Evolutionary conservation across 345 rosid species (phyloP), one percentile per base, ranked within the genome.

Genomic region (Hibiscus mutabilis): DNA sequence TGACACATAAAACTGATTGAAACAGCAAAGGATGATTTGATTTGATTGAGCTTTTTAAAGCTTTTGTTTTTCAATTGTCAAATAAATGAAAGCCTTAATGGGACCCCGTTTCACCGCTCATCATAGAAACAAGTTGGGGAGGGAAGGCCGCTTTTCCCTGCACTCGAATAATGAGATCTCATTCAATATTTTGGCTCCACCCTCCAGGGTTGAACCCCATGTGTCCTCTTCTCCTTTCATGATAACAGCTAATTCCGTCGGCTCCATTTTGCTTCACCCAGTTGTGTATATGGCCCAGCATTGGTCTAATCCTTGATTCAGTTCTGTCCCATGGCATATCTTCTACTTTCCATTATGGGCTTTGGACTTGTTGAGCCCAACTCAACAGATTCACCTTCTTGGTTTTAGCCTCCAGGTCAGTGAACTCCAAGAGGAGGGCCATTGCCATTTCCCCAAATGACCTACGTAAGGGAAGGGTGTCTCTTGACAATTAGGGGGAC

Each of bases 31-130:
- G 44, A 7, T 37, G 42, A 8, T 37, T 37, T 19, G 71, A 46
- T 69, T 73, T 68, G 76, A 68, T 77, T 61, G 74, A 51, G 59
- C 52, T 61, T 66, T 60, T 73, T 31, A 61, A 22, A 62, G 22
- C 25, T 60, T 22, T 19, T 53, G 77, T 51, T 74, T 71, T 60
- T 72, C 70, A 67, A 71, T 73, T 71, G 61, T 68, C 70, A 71
- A 67, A 61, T 24, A 57, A 60, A 57, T 31, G 27, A 71, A 71
- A 74, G 72, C 66, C 66, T 29, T 5, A 72, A 72, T 2, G 66
- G 67, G 63, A 69, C 52, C 79, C 69, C 75, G 35, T 7, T 77
- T 37, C 46, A 14, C 24, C 79, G 67, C 67, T 72, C 29, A 66
- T 60, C 56, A 69, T 62, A 31, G 31, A 35, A 58, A n/a, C 78